Conservation (phyloP, 1,284 basidiomycete species). For the Malassezia yamatoensis region DNA sequence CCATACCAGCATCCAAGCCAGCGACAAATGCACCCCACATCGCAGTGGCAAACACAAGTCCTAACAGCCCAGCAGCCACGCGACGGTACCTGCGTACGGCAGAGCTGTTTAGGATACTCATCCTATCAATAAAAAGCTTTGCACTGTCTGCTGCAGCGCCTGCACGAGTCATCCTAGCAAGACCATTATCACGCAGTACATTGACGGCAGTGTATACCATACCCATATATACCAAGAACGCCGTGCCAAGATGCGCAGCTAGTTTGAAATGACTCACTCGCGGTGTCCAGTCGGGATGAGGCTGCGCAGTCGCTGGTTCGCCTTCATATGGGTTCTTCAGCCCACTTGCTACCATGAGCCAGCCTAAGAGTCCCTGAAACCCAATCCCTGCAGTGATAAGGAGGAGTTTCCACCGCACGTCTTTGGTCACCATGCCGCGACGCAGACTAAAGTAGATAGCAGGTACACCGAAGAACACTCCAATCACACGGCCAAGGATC, state of each 20-base stretch:
- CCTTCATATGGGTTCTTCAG: conserved; percentile 51
- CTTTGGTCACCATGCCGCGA: conserved; percentile 6
- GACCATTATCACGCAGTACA: conserved; percentile 56
- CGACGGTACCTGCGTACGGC: conserved; percentile 24
- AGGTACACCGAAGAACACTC: conserved; percentile 52
- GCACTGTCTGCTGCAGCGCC: conserved; percentile 42
- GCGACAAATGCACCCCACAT: conserved; percentile 94
- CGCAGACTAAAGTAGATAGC: conserved; percentile 29
- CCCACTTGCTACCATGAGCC: conserved; percentile 99
- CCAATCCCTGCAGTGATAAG: conserved; percentile 72
- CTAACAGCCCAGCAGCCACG: conserved; percentile 24
- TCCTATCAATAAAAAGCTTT: neutral
- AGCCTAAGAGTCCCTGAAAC: conserved; percentile 81
- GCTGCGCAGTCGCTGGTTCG: conserved; percentile 11
- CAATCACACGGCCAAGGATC: conserved; percentile 80
- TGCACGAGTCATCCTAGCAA: conserved; percentile 55
- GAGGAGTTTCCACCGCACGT: conserved; percentile 55
- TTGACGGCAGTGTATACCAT: conserved; percentile 77
- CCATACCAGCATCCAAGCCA: conserved; percentile 85
- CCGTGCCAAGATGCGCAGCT: conserved; percentile 82
- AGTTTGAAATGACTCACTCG: conserved; percentile 94
- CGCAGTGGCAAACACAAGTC: conserved; percentile 56
- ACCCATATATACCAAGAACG: conserved; percentile 77
- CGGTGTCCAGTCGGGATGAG: conserved; percentile 49
- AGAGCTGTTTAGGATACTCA: conserved; percentile 20